Evolutionary conservation across 176 grass and related monocot genomes (phyloP), one percentile per base, ranked within the genome.

Genomic region (Musa itinerans): DNA sequence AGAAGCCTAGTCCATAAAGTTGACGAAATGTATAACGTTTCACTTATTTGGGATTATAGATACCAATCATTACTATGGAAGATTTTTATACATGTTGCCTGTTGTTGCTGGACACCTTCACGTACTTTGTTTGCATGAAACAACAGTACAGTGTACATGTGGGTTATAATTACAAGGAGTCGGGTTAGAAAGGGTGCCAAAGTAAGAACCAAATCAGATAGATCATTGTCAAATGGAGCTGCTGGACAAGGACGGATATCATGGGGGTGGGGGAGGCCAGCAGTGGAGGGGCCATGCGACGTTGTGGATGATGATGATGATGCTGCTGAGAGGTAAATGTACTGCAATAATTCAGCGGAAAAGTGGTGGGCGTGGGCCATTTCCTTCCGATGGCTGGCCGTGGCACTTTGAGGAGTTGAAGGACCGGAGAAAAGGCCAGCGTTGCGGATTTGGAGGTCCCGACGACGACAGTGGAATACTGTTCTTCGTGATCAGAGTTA

Each of bases 271-370:
- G 73, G 2, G 15, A 17, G 27, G 20, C 55, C 27, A 52, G n/a
- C 15, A 75, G 9, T 20, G 21, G 54, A 49, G 48, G 73, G 72
- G 54, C 11, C 24, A 15, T 34, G 72, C 53, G 9, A 57, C 54
- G 24, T 59, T 3, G 25, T 59, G 22, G 13, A 50, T 62, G 24
- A 27, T 65, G 10, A 24, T 65, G 23, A 34, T 21, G 11, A 22
- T 25, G 10, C 12, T 49, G 22, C 19, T 13, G 57, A 9, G 13
- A 6, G 55, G 52, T 11, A 61, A 61, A 58, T 49, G 54, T 49
- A 54, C 16, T 52, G 27, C 55, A 75, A 59, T 59, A 75, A 43
- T 77, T 77, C 34, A 52, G 74, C 17, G 22, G 74, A 52, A 76
- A 76, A 76, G 58, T 23, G 65, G 23, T 26, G 61, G 43, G 53